Evolutionary conservation across 805 yeast species (phyloP), one percentile per base, ranked within the genome.

Genomic region (Saccharomycopsis selenospora): DNA sequence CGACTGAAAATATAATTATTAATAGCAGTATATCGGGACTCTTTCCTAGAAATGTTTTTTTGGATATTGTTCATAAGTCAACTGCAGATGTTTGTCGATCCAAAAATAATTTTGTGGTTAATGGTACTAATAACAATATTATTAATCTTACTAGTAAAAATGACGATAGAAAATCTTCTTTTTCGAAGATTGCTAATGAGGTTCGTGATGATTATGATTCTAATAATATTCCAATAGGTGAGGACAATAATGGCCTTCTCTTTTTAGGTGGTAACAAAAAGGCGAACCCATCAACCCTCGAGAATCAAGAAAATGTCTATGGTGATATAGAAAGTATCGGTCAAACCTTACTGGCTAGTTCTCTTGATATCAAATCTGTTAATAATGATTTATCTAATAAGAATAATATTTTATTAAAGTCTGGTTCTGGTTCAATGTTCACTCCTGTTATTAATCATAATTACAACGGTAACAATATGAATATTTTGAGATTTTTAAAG

Each of bases 391-490:
- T 10, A 26, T 23, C 26, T 22, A 17, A 27, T n/a, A n/a, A 20
- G 6, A 38, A 41, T n/a, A 41, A 22, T 3, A 25, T 41, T 22
- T 4, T 25, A 6, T 27, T 41, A 14, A 41, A 54, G 46, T 18
- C 47, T 28, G 29, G 50, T 5, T 25, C 46, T 5, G 42, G 45
- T 23, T 3, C 26, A 58, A 47, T 38, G 2, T 10, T 46, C 2
- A 28, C 59, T 2, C 57, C 60, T 1, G 62, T 65, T 14, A 61
- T 75, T 17, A 66, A 65, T 36, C 80, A 77, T 57, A 82, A 82
- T 56, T 88, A 87, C 59, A 71, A 68, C 2, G 96, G 95, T 0
- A 65, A 68, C 23, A 82, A 84, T 57, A 80, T 81, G 1, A 79
- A 76, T 51, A 77, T 89, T 27, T 58, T 75, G 45, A 71, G 73